A percentile compares a stretch with the other conserved stretches of the same genome.
Conservation (phyloP, 2,329 filamentous ascomycete genomes). For the Ascochyta fabae region DNA sequence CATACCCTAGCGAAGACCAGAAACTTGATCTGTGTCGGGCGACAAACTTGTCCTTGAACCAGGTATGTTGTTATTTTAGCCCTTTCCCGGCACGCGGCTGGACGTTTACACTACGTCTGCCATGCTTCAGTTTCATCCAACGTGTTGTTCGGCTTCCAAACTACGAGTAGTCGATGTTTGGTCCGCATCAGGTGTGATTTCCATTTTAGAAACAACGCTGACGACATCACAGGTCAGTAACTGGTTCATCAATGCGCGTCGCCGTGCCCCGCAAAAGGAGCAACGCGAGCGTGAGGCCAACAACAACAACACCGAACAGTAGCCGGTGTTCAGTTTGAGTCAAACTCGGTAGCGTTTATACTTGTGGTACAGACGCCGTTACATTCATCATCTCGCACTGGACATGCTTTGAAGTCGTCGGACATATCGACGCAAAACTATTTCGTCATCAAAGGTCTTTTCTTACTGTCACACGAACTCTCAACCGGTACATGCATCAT, state of each 20-base stretch:
- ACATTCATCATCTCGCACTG: slow-evolving; percentile 10
- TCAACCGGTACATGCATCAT: slow-evolving; percentile 8
- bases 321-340: neutral
- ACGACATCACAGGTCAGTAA: slow-evolving; percentile 65
- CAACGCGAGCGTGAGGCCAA: slow-evolving; percentile 36
- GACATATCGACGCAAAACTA: neutral
- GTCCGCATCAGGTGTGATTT: neutral
- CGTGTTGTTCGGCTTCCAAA: neutral
- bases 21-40: slow-evolving; percentile 80
- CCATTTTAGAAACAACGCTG: slow-evolving; percentile 9
- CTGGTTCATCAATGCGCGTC: slow-evolving; percentile 81
- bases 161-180: neutral
- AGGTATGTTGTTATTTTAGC: slow-evolving; percentile 47
- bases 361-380: neutral
- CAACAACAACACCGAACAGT: slow-evolving; percentile 10
- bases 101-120: slow-evolving; percentile 31
- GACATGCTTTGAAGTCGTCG: slow-evolving; percentile 15
- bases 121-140: slow-evolving; percentile 18
- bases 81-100: slow-evolving; percentile 55
- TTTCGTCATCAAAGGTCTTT: neutral
- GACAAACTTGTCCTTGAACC: slow-evolving; percentile 80
- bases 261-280: slow-evolving; percentile 55
- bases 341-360: neutral
- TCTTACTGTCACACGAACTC: slow-evolving; percentile 1
- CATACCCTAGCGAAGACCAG: slow-evolving; percentile 87